Evolutionary conservation across 495 filamentous ascomycete genomes (phyloP).

Genomic region (Xylaria grammica): DNA sequence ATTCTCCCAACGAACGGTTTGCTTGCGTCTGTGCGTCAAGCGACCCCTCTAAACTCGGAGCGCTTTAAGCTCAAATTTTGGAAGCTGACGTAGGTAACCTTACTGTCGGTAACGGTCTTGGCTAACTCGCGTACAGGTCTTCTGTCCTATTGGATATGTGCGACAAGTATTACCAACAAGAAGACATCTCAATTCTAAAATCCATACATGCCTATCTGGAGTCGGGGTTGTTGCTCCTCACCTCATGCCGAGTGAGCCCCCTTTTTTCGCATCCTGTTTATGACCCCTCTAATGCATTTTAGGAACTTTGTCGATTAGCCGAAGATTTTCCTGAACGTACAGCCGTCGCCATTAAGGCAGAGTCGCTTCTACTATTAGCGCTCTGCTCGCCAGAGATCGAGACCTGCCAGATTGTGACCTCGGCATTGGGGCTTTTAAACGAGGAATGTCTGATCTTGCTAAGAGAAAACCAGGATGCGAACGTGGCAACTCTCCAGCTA

Average conservation of each 20-base stretch:
- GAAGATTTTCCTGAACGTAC: constrained; percentile 58
- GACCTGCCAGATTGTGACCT: constrained; percentile 64
- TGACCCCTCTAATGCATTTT: constrained; percentile 5
- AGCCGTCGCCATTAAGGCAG: constrained; percentile 55
- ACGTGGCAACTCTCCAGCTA: constrained; percentile 53
- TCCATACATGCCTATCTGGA: constrained; percentile 59
- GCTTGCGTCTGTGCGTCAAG: constrained; percentile 42
- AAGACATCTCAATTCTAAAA: constrained; percentile 46
- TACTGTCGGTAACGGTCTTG: constrained; percentile 9
- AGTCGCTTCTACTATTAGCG: constrained; percentile 63
- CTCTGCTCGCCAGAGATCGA: constrained; percentile 68
- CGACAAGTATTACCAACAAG: constrained; percentile 50
- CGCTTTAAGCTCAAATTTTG: constrained; percentile 55
- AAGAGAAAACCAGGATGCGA: constrained; percentile 48
- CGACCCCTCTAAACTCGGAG: constrained; percentile 45
- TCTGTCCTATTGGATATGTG: constrained; percentile 56
- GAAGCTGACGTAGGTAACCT: constrained; percentile 55
- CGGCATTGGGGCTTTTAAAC: constrained; percentile 65
- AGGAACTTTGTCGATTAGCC: constrained; percentile 54
- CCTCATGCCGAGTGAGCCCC: constrained; percentile 48
- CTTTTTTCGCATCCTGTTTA: background rate
- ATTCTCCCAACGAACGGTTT: constrained; percentile 50
- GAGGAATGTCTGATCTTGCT: constrained; percentile 61
- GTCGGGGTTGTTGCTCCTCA: constrained; percentile 52
- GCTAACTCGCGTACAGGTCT: constrained; percentile 44